A percentile compares a stretch with the other conserved stretches of the same genome.
Conservation (phyloP, 176 grass and related monocot genomes). For the Carex pumila region DNA sequence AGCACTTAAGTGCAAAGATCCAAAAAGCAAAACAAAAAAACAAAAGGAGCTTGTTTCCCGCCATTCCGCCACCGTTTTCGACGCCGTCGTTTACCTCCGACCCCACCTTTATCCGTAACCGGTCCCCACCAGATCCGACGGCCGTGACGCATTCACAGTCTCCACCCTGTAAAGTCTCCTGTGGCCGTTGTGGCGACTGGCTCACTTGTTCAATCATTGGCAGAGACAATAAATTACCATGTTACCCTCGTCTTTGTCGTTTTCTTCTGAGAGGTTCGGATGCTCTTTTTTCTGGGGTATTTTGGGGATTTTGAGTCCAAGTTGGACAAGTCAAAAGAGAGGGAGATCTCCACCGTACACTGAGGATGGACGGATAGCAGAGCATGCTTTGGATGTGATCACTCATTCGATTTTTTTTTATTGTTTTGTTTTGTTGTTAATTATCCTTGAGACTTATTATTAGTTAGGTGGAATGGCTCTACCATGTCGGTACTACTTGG, state of each 20-base stretch:
- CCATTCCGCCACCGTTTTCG: conserved; percentile 2
- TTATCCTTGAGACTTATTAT: not conserved
- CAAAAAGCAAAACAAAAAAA: not conserved
- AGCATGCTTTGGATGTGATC: conserved; percentile 24
- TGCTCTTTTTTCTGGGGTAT: not conserved
- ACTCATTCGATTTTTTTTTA: not conserved
- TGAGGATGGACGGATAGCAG: conserved; percentile 8
- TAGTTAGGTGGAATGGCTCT: not conserved
- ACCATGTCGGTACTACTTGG: not conserved
- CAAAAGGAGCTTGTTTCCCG: conserved; percentile 12
- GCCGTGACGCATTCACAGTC: conserved; percentile 6
- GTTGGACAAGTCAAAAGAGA: conserved; percentile 5
- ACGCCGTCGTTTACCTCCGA: not conserved
- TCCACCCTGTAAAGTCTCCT: not conserved
- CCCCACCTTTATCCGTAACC: not conserved
- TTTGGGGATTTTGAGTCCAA: not conserved
- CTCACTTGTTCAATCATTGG: conserved; percentile 24
- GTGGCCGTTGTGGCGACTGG: conserved; percentile 5
- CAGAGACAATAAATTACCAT: not conserved
- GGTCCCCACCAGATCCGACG: conserved; percentile 16
- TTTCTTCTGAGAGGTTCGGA: not conserved
- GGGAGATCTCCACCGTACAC: not conserved
- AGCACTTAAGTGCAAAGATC: conserved; percentile 8
- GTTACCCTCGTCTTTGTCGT: not conserved
- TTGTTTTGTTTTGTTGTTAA: not conserved